Evolutionary conservation across 257 asterid genomes (phyloP).

Genomic region (Osmanthus fragrans): DNA sequence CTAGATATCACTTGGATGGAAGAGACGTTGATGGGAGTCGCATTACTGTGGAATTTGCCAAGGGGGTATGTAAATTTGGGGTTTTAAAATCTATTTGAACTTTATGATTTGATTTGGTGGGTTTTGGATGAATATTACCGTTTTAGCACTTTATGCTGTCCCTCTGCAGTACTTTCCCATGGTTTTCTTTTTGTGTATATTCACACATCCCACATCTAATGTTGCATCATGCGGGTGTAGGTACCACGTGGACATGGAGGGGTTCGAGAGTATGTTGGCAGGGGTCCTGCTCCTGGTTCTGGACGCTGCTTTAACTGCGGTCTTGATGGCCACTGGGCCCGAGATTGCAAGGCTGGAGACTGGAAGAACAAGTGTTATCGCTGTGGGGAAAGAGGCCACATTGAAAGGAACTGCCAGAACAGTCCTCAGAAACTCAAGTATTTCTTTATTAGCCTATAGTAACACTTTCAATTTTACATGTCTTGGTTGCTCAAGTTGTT

Average conservation of each 20-base stretch:
- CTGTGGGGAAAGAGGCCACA: slow-evolving; percentile 96
- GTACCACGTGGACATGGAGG: slow-evolving; percentile 99
- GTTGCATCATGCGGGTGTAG: slow-evolving; percentile 34
- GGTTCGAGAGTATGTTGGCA: slow-evolving; percentile 73
- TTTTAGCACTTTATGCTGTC: background rate
- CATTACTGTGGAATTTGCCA: slow-evolving; percentile 85
- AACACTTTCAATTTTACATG: background rate
- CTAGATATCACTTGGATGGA: slow-evolving; percentile 78
- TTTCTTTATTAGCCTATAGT: background rate
- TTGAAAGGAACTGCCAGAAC: slow-evolving; percentile 86
- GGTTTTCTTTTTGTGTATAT: background rate
- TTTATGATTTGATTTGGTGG: background rate
- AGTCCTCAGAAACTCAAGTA: slow-evolving; percentile 89
- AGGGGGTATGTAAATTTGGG: slow-evolving; percentile 63
- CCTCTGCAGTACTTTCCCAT: background rate
- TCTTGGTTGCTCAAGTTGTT: background rate
- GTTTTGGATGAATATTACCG: background rate
- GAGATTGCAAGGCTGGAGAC: slow-evolving; percentile 98
- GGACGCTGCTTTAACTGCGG: slow-evolving; percentile 99
- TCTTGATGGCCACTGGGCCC: slow-evolving; percentile 98
- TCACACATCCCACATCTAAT: background rate
- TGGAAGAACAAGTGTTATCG: slow-evolving; percentile 98
- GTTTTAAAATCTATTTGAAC: background rate
- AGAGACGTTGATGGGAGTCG: slow-evolving; percentile 96
- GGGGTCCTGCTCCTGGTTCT: slow-evolving; percentile 98